These are phyloP conservation scores for Exophiala aquamarina DNA, from an alignment of 2,329 filamentous ascomycete species.

Conservation along the genomic window DNA sequence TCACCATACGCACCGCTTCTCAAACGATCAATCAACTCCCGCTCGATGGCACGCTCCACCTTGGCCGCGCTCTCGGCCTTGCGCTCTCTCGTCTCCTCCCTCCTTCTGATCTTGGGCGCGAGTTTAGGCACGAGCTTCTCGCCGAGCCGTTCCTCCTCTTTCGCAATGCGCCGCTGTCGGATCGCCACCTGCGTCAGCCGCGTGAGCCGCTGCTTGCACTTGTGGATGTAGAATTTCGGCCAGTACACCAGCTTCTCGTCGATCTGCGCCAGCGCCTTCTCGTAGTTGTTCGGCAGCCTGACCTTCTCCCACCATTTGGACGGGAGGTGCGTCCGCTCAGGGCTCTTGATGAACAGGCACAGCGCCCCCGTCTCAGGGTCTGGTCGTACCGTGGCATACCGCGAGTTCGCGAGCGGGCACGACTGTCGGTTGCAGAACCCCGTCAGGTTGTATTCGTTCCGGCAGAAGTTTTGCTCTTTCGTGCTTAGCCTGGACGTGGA, in stretches of 20 bases:
- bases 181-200: slow-evolving; percentile 89
- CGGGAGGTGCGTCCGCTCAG: slow-evolving; percentile 84
- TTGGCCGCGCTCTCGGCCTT: slow-evolving; percentile 83
- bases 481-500: slow-evolving; percentile 60
- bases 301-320: slow-evolving; percentile 94
- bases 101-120: slow-evolving; percentile 81
- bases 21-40: slow-evolving; percentile 87
- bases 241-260: slow-evolving; percentile 87
- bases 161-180: slow-evolving; percentile 71
- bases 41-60: slow-evolving; percentile 92
- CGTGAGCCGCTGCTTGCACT: slow-evolving; percentile 94
- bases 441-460: slow-evolving; percentile 88
- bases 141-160: slow-evolving; percentile 84
- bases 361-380: slow-evolving; percentile 77
- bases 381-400: slow-evolving; percentile 88
- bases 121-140: slow-evolving; percentile 86
- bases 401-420: slow-evolving; percentile 85
- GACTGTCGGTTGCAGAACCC: slow-evolving; percentile 83
- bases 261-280: slow-evolving; percentile 82
- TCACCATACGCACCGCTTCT: slow-evolving; percentile 93
- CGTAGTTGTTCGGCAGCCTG: slow-evolving; percentile 86
- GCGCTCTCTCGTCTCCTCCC: slow-evolving; percentile 73
- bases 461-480: slow-evolving; percentile 89
- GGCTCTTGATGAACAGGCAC: slow-evolving; percentile 96
- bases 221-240: slow-evolving; percentile 89